A percentile compares a stretch with the other conserved stretches of the same genome.
Conservation (phyloP, 169 alveolate genomes). For the Cryptosporidium baileyi region DNA sequence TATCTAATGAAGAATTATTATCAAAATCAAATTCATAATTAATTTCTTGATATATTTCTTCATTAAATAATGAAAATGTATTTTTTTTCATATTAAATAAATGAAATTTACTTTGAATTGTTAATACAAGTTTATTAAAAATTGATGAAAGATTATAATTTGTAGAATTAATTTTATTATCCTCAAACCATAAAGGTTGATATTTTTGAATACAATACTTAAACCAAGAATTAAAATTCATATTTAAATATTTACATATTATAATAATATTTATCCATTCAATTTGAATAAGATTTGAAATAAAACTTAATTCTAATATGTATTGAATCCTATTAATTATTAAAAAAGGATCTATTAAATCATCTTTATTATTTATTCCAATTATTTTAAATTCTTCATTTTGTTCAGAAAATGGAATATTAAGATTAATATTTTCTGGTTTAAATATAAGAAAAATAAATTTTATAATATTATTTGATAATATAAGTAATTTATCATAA, state of each 20-base stretch:
- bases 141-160: not conserved
- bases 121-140: conserved; percentile 4
- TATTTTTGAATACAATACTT: conserved; percentile 12
- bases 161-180: not conserved
- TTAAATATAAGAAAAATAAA: conserved; percentile 45
- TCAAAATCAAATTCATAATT: too few species aligned
- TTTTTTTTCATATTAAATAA: conserved; percentile 35
- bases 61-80: conserved; percentile 27
- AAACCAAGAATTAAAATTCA: conserved; percentile 51
- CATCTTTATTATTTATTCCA: not conserved
- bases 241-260: conserved; percentile 9
- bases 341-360: not conserved
- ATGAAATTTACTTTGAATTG: conserved; percentile 13
- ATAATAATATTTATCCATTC: conserved; percentile 29
- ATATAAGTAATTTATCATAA: not conserved
- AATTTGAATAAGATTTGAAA: conserved; percentile 5
- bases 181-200: conserved; percentile 19
- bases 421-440: not conserved
- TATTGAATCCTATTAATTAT: conserved; percentile 8
- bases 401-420: conserved; percentile 17
- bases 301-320: conserved; percentile 21
- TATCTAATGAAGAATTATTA: too few species aligned
- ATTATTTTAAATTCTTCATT: not conserved
- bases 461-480: not conserved
- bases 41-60: not conserved